Evolutionary conservation across 2,329 filamentous ascomycete species (phyloP).

Genomic region (Coniosporium tulheliwenetii): DNA sequence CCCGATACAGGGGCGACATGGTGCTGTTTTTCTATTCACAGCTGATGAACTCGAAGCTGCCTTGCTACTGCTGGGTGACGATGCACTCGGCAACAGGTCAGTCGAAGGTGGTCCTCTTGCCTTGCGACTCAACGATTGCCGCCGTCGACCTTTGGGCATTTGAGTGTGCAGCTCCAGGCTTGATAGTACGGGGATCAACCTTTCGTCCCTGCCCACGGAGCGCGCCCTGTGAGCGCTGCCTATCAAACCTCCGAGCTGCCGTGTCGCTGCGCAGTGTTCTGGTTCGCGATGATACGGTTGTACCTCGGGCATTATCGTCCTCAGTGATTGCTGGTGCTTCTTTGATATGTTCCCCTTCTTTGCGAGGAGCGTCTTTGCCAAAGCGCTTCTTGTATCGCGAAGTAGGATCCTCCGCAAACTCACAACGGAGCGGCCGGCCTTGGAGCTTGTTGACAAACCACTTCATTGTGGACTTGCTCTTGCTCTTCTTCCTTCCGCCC

Average conservation of each 20-base stretch:
- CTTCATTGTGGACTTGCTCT: slow-evolving; percentile 33
- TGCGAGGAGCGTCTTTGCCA: slow-evolving; percentile 46
- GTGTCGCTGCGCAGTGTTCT: slow-evolving; percentile 11
- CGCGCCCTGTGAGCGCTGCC: slow-evolving; percentile 14
- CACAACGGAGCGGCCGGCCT: slow-evolving; percentile 69
- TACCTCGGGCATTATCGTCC: slow-evolving; percentile 8
- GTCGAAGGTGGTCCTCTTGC: slow-evolving; percentile 74
- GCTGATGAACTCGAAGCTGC: too few species aligned
- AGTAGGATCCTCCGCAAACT: slow-evolving; percentile 85
- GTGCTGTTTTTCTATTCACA: too few species aligned
- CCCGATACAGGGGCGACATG: too few species aligned
- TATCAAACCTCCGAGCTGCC: slow-evolving; percentile 11
- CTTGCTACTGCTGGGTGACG: too few species aligned
- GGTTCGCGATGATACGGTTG: slow-evolving; percentile 7
- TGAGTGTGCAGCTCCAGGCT: slow-evolving; percentile 26
- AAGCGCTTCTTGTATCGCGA: slow-evolving; percentile 88
- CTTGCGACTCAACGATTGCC: slow-evolving; percentile 60
- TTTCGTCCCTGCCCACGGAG: slow-evolving; percentile 18
- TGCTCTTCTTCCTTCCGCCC: slow-evolving; percentile 19
- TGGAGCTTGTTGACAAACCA: slow-evolving; percentile 79
- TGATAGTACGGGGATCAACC: slow-evolving; percentile 27
- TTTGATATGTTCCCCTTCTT: slow-evolving; percentile 6
- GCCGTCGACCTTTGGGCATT: slow-evolving; percentile 52
- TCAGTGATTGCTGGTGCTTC: slow-evolving; percentile 8
- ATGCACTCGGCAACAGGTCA: slow-evolving; percentile 17